Percentiles rank a stretch among this genome's conserved stretches.
These are phyloP conservation scores for Blastobotrys americana DNA, from an alignment of 805 yeast genomes.

Conservation along the genomic window DNA sequence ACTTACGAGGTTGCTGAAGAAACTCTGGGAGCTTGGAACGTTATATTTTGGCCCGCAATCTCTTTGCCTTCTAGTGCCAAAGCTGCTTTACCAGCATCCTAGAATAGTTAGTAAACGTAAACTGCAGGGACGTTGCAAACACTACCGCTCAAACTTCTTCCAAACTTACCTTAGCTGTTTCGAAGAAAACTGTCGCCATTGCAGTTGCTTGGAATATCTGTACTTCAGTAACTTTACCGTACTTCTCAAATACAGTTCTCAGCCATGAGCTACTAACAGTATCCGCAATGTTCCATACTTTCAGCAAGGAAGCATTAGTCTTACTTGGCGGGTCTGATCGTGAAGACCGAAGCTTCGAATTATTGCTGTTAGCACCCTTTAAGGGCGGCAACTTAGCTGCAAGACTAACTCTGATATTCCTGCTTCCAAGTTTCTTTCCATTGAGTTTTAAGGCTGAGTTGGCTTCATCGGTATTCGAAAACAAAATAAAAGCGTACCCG, in stretches of 20 bases:
- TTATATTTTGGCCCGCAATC: conserved; percentile 4
- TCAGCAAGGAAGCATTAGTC: conserved; percentile 7
- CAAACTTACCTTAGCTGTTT: conserved; percentile 5
- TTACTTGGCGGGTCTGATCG: background rate
- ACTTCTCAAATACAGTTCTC: conserved; percentile 8
- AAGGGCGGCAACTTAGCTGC: conserved; percentile 27
- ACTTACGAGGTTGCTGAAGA: background rate
- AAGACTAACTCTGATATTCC: conserved; percentile 43
- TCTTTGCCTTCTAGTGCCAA: conserved; percentile 14
- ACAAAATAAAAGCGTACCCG: conserved; percentile 63
- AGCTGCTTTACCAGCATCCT: conserved; percentile 16
- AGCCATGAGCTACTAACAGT: conserved; percentile 12
- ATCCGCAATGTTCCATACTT: conserved; percentile 15
- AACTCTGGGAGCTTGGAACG: background rate
- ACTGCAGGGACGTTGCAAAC: no score
- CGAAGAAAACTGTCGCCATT: conserved; percentile 14
- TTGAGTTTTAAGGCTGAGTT: conserved; percentile 39
- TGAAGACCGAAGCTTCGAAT: no score
- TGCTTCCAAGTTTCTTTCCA: conserved; percentile 37
- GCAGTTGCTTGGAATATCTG: conserved; percentile 8
- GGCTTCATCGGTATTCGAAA: conserved; percentile 40
- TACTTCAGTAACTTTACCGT: conserved; percentile 11
- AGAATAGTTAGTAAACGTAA: background rate
- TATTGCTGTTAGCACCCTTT: background rate
- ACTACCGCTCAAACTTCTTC: no score